Evolutionary conservation across 2,329 filamentous ascomycete genomes (phyloP).

Genomic region (Thelonectria olida): DNA sequence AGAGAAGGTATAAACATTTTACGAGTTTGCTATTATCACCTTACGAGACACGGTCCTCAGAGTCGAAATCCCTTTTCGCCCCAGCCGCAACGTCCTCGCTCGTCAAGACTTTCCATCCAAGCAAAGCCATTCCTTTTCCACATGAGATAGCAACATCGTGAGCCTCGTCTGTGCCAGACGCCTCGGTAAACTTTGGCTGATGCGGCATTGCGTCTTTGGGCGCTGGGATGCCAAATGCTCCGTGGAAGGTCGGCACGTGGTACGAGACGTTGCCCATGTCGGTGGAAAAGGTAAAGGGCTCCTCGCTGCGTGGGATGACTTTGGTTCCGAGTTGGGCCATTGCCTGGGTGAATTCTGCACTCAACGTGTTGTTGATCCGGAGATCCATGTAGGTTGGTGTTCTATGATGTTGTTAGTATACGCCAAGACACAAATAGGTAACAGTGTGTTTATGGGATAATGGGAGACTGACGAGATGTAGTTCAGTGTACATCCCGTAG

Average conservation of each 20-base stretch:
- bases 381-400: conserved; percentile 55
- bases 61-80: background rate
- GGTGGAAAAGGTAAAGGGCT: conserved; percentile 52
- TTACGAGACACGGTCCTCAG: background rate
- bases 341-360: conserved; percentile 51
- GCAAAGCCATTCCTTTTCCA: conserved; percentile 54
- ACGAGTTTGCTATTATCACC: background rate
- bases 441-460: background rate
- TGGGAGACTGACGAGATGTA: conserved; percentile 44
- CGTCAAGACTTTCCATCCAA: conserved; percentile 28
- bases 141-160: conserved; percentile 52
- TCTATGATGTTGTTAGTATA: conserved; percentile 28
- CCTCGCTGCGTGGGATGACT: conserved; percentile 46
- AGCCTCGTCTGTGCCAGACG: conserved; percentile 51
- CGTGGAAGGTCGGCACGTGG: conserved; percentile 57
- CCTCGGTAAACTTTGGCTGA: conserved; percentile 53
- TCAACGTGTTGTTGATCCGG: conserved; percentile 54
- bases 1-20: background rate
- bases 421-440: too few species aligned
- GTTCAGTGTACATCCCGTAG: conserved; percentile 47
- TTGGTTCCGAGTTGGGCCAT: conserved; percentile 52
- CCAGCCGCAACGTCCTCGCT: background rate
- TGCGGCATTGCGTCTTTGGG: conserved; percentile 48
- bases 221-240: conserved; percentile 55
- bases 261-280: conserved; percentile 64